A percentile compares a stretch with the other conserved stretches of the same genome.
Evolutionary conservation across 148 eudicot species (phyloP).

Genomic region (Rhododendron kiyosumense): DNA sequence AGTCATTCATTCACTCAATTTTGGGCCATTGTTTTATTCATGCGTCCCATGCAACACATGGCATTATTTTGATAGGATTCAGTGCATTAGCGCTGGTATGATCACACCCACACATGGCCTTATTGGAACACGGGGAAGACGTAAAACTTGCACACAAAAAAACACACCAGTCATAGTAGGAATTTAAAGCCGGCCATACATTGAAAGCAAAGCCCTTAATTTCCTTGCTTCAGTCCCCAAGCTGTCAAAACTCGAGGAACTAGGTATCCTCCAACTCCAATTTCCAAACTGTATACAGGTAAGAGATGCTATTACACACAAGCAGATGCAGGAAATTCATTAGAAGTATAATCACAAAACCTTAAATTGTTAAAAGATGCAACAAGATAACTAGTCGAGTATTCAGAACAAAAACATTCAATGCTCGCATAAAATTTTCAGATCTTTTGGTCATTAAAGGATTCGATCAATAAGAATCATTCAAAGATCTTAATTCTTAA

Average conservation of each 20-base stretch:
- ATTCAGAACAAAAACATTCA: not conserved
- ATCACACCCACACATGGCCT: not conserved
- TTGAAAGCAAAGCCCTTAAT: slow-evolving; percentile 57
- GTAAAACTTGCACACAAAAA: not conserved
- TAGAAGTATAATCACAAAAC: not conserved
- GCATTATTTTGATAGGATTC: not conserved
- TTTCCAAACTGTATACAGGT: slow-evolving; percentile 56
- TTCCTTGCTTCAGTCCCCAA: slow-evolving; percentile 53
- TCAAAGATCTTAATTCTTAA: not conserved
- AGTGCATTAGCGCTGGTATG: not conserved
- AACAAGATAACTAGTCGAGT: not conserved
- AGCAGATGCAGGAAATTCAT: not conserved
- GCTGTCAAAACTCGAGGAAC: slow-evolving; percentile 50
- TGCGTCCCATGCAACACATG: not conserved
- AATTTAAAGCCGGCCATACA: slow-evolving; percentile 65
- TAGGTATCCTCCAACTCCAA: slow-evolving; percentile 95
- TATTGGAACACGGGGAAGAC: not conserved
- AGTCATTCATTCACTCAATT: not conserved
- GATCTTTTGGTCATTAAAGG: not conserved
- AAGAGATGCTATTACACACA: not conserved
- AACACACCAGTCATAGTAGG: not conserved
- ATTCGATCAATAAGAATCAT: not conserved
- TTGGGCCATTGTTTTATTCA: not conserved
- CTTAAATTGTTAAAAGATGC: not conserved
- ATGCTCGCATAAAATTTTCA: not conserved